Evolutionary conservation across 2,329 filamentous ascomycete genomes (phyloP), one percentile per base, ranked within the genome.

Genomic region (Lecanosticta acicola): DNA sequence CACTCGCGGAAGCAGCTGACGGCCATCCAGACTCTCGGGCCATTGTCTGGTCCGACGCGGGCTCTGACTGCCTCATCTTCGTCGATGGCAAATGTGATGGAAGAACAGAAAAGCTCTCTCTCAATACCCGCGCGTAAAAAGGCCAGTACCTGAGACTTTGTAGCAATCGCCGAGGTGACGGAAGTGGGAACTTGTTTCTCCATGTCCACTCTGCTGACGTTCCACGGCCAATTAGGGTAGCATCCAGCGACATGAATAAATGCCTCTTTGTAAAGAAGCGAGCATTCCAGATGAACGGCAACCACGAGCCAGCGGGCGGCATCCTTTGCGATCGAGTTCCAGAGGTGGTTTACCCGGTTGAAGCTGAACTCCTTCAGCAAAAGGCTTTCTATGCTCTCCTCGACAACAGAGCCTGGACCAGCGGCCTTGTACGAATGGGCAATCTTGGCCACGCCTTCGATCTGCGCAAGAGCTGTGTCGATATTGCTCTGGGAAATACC

Each of bases 181-280:
- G 43, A 41, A 5, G 39, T 33, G 2, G 56, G 46, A 24, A 50
- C 5, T 13, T 39, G 4, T 36, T 45, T 1, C 41, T 17, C 7
- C 2, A n/a, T 13, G 7, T 29, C 24, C 11, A 7, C 11, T 29
- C 24, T 29, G 24, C 24, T 29, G 19, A 39, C 20, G 14, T 26
- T 21, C 37, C 46, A 41, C 8, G 36, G 41, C 41, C 46, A 49
- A 53, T 59, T 39, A 2, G 65, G 63, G 17, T 59, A 55, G 0
- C 53, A 48, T 41, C 66, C 64, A 1, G 59, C 56, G 5, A 69
- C 44, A 48, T 71, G 66, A 14, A 67, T 59, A 1, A 67, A 54
- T 11, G 63, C 58, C 40, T 70, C 68, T 4, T 60, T 61, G 50
- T 64, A 70, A 10, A 70, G 60, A 1, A 46, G 39, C 1, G 43